Evolutionary conservation across 2,329 filamentous ascomycete genomes (phyloP).

Genomic region (Clonostachys byssicola): DNA sequence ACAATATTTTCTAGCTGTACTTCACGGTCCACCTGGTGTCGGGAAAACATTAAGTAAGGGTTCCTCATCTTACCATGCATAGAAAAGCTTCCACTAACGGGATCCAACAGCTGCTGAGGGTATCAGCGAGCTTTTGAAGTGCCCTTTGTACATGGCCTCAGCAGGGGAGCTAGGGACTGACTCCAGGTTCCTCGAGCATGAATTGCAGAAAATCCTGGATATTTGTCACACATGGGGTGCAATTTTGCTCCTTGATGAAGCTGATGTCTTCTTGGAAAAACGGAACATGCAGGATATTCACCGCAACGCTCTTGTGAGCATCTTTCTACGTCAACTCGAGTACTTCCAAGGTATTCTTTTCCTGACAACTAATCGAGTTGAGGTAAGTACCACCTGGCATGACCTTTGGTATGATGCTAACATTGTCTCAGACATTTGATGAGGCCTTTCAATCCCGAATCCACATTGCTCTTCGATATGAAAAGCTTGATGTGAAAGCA

Average conservation of each 20-base stretch:
- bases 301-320: slow-evolving; percentile 79
- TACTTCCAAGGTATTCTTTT: slow-evolving; percentile 92
- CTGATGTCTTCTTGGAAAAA: slow-evolving; percentile 80
- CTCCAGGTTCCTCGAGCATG: slow-evolving; percentile 65
- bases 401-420: background rate
- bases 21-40: slow-evolving; percentile 82
- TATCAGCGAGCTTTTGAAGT: slow-evolving; percentile 77
- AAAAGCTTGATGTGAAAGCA: slow-evolving; percentile 66
- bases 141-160: slow-evolving; percentile 78
- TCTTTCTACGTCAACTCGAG: slow-evolving; percentile 82
- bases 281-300: slow-evolving; percentile 80
- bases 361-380: slow-evolving; percentile 82
- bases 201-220: slow-evolving; percentile 80
- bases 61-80: no score
- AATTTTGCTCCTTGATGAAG: slow-evolving; percentile 80
- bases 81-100: no score
- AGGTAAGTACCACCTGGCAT: slow-evolving; percentile 32
- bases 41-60: slow-evolving; percentile 70
- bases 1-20: slow-evolving; percentile 43
- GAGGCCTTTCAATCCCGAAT: slow-evolving; percentile 88
- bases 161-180: slow-evolving; percentile 81
- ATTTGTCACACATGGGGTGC: slow-evolving; percentile 85
- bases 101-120: slow-evolving; percentile 59
- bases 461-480: slow-evolving; percentile 80
- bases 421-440: slow-evolving; percentile 63